These are phyloP conservation scores for Zygotorulaspora danielsina DNA, from an alignment of 805 yeast species.

Conservation along the genomic window DNA sequence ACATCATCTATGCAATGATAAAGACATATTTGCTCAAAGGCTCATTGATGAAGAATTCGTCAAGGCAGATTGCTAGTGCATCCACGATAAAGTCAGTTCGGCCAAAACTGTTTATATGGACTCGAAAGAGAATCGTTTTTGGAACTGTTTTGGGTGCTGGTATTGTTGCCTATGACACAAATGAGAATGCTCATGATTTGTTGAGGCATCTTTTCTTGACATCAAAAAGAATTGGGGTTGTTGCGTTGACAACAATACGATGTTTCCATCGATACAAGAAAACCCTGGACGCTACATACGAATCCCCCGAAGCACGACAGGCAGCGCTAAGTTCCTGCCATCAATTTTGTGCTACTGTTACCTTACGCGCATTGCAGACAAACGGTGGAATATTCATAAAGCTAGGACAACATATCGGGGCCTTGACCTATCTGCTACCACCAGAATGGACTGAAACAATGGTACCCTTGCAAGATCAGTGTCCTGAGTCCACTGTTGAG, in stretches of 20 bases:
- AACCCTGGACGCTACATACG: constrained; percentile 46
- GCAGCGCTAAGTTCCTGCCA: constrained; percentile 65
- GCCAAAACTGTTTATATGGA: constrained; percentile 4
- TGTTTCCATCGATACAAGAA: constrained; percentile 71
- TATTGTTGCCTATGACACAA: constrained; percentile 23
- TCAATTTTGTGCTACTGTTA: constrained; percentile 67
- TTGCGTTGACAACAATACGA: constrained; percentile 60
- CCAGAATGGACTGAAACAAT: constrained; percentile 93
- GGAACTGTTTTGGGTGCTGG: constrained; percentile 18
- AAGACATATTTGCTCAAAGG: constrained; percentile 3
- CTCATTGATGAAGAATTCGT: not conserved
- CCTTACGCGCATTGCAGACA: constrained; percentile 69
- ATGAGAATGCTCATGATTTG: constrained; percentile 26
- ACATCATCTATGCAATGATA: too few relatives aligned
- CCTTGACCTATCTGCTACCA: constrained; percentile 87
- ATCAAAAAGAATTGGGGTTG: constrained; percentile 56
- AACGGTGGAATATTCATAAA: constrained; percentile 95
- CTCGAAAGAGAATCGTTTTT: constrained; percentile 8
- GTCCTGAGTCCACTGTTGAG: constrained; percentile 73
- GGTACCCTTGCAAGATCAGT: constrained; percentile 86
- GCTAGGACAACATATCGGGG: constrained; percentile 90
- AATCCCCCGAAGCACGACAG: constrained; percentile 43
- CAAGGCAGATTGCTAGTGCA: constrained; percentile 9
- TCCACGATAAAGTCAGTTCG: constrained; percentile 2
- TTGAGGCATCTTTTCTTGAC: constrained; percentile 28